Percentiles rank a stretch among this genome's conserved stretches.
These are phyloP conservation scores for Mycena rosella DNA, from an alignment of 768 basidiomycete species.

Conservation along the genomic window DNA sequence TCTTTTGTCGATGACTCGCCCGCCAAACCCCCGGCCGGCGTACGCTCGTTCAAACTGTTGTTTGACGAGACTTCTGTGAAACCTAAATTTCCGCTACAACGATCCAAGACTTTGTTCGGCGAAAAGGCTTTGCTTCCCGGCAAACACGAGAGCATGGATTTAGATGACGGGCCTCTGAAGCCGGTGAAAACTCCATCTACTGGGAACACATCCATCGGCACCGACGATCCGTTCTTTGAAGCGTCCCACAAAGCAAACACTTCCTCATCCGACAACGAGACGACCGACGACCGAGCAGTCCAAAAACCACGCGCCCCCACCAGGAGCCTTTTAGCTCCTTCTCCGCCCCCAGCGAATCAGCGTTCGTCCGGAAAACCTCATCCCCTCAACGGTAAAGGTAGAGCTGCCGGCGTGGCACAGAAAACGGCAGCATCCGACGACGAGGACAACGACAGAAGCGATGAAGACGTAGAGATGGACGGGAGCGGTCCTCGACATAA, in stretches of 20 bases:
- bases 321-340: conserved; percentile 70
- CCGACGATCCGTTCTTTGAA: conserved; percentile 23
- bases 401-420: conserved; percentile 43
- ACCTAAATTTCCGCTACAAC: conserved; percentile 24
- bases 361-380: conserved; percentile 37
- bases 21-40: conserved; percentile 67
- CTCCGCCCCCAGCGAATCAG: conserved; percentile 66
- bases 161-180: conserved; percentile 22
- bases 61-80: conserved; percentile 63
- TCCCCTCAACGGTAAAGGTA: conserved; percentile 48
- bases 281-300: conserved; percentile 35
- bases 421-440: conserved; percentile 55
- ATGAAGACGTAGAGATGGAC: conserved; percentile 43
- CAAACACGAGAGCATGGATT: conserved; percentile 31
- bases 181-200: neutral
- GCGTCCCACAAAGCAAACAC: neutral
- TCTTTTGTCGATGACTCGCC: conserved; percentile 81
- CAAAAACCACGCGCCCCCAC: conserved; percentile 26
- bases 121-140: neutral
- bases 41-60: conserved; percentile 74
- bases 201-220: neutral
- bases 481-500: conserved; percentile 6
- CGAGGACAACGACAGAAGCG: conserved; percentile 44
- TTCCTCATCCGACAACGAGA: conserved; percentile 8
- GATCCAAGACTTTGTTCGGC: conserved; percentile 30